phyloP scores from a whole-genome alignment of 441 rosid genomes.

The Manihot esculenta region DNA sequence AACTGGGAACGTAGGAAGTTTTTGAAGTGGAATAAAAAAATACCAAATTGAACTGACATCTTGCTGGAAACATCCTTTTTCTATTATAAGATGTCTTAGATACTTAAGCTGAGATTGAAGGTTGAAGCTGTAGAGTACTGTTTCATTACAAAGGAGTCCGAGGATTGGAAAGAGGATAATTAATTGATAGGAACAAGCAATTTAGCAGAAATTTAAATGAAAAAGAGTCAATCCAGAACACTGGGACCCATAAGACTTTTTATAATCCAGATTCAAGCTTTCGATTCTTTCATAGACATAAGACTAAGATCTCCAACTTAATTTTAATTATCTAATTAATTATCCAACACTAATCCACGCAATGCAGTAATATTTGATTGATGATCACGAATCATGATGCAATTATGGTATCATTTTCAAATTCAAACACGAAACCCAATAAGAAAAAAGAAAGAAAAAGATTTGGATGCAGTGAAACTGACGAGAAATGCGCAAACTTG shows the following conservation, averaged over 20 bases:
- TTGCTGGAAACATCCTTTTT: too few relatives aligned
- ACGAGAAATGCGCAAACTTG: neutral
- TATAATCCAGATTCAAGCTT: constrained; percentile 1
- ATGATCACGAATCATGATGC: neutral
- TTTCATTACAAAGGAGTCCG: too few relatives aligned
- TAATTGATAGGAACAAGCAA: neutral
- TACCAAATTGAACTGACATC: too few relatives aligned
- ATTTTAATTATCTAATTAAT: neutral
- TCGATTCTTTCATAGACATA: neutral
- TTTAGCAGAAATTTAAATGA: too few relatives aligned
- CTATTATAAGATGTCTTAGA: too few relatives aligned
- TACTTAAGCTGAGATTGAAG: too few relatives aligned
- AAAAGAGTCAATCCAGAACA: constrained; percentile 9
- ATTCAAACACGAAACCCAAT: neutral
- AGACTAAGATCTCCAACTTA: neutral
- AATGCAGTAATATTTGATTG: neutral
- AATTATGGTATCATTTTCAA: neutral
- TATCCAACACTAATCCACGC: too few relatives aligned
- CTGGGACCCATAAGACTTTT: neutral
- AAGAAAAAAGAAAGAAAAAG: neutral
- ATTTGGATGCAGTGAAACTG: neutral
- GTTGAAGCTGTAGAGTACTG: too few relatives aligned
- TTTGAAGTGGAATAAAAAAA: too few relatives aligned
- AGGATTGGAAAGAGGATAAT: too few relatives aligned
- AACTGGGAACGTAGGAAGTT: too few relatives aligned